Evolutionary conservation across 73 alveolate genomes (phyloP).

Genomic region (Urostyla sp.): DNA sequence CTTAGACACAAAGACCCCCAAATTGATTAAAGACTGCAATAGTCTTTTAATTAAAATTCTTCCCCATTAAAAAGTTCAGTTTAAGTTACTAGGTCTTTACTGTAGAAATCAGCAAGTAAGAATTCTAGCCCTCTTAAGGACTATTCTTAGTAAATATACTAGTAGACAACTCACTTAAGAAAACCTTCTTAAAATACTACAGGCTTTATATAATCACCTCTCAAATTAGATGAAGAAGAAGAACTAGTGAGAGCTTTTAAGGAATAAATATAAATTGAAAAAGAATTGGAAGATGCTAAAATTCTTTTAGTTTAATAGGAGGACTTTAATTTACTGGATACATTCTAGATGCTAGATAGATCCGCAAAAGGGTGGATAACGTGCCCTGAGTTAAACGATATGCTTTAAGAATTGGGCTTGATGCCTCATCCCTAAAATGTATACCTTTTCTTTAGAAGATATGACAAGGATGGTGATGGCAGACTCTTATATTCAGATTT

Average conservation of each 20-base stretch:
- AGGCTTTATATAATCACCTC: slow-evolving; percentile 5
- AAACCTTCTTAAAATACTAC: slow-evolving; percentile 1
- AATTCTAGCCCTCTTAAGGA: slow-evolving; percentile 5
- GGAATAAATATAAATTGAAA: slow-evolving; percentile 55
- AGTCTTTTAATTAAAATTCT: too few relatives aligned
- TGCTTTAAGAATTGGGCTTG: slow-evolving; percentile 34
- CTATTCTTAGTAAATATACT: neutral
- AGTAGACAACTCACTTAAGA: too few relatives aligned
- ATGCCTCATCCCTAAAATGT: slow-evolving; percentile 48
- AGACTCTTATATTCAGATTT: slow-evolving; percentile 63
- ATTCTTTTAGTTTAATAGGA: slow-evolving; percentile 47
- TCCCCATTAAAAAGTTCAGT: slow-evolving; percentile 25
- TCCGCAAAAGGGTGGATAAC: slow-evolving; percentile 68
- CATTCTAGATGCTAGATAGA: slow-evolving; percentile 62
- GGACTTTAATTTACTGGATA: slow-evolving; percentile 72
- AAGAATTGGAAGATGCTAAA: slow-evolving; percentile 64
- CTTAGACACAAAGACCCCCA: neutral
- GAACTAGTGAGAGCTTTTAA: slow-evolving; percentile 62
- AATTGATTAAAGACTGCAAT: too few relatives aligned
- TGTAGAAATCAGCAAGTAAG: slow-evolving; percentile 18
- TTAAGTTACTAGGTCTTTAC: slow-evolving; percentile 10
- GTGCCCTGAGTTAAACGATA: slow-evolving; percentile 52
- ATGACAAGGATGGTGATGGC: slow-evolving; percentile 67
- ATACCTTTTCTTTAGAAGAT: slow-evolving; percentile 34
- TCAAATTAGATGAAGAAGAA: slow-evolving; percentile 55